Conservation (phyloP, 257 asterid species). For the Nicotiana paniculata region DNA sequence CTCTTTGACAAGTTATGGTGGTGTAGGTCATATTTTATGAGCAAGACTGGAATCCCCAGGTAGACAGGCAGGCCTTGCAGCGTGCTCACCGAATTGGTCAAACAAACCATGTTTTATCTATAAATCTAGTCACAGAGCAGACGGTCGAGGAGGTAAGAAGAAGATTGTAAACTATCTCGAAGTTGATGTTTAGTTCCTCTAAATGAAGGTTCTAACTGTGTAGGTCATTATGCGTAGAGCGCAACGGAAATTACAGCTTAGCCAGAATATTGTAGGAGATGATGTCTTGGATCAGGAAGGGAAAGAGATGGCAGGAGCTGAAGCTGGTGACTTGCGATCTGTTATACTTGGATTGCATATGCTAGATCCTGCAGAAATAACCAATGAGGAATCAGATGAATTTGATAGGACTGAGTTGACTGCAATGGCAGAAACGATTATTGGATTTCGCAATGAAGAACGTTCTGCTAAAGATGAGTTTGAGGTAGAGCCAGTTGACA, state of each 20-base stretch:
- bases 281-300: conserved; percentile 43
- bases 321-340: conserved; percentile 72
- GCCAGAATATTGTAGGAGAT: conserved; percentile 79
- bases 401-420: conserved; percentile 35
- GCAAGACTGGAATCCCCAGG: conserved; percentile 99
- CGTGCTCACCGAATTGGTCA: conserved; percentile 98
- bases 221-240: conserved; percentile 91
- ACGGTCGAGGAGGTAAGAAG: conserved; percentile 81
- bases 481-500: conserved; percentile 50
- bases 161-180: background rate
- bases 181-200: conserved; percentile 6
- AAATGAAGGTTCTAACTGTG: conserved; percentile 11
- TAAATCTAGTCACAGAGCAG: conserved; percentile 69
- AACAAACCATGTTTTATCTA: conserved; percentile 64
- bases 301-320: conserved; percentile 44
- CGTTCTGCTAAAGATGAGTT: conserved; percentile 38
- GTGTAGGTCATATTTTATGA: conserved; percentile 87
- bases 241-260: conserved; percentile 74
- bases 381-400: conserved; percentile 39
- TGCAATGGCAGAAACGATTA: conserved; percentile 56
- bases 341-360: conserved; percentile 68
- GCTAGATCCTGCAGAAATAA: conserved; percentile 58
- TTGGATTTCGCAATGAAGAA: conserved; percentile 44
- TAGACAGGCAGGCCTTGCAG: conserved; percentile 97
- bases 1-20: background rate